Base-by-base conservation (phyloP, 1,284 basidiomycete genomes). In the Microbotryum violaceum region DNA sequence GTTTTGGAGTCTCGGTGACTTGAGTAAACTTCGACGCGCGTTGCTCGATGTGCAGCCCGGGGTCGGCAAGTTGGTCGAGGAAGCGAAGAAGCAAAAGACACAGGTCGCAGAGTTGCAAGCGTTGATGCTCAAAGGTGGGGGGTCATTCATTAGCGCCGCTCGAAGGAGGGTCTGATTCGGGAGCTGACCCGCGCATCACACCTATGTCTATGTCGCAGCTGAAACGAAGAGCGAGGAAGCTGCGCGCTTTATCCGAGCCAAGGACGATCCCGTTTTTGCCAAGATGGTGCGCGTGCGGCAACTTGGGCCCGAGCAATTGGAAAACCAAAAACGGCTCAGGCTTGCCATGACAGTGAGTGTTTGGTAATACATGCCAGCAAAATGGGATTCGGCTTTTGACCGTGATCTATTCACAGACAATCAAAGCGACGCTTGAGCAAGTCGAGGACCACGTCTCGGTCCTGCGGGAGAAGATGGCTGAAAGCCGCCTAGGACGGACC, bases 271-370 rank as follows among this genome's bases (percentile, higher is more conserved):
- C 2, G 86, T 87, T 49, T 89, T 90, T 73, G 82, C 86, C 16
- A 87, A 84, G 70, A 86, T 91, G 80, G 76, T 92, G 48, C 87
- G 84, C 72, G 78, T 84, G 1, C 80, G 89, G 56, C 85, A 85
- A n/a, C 79, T 93, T n/a, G 87, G 86, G 7, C 90, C 91, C 0
- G 91, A 93, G 71, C 85, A 89, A 71, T 77, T 84, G n/a, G 90
- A 92, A 73, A 85, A 84, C 4, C 91, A 91, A 72, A 82, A 79
- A 14, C 84, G 85, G 58, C 76, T 93, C 31, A 81, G 89, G 49
- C 82, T 84, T 60, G 79, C 81, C 59, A 83, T 88, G 46, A 78
- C 83, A 69, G 88, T 87, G 68, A 50, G 82, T 62, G 16, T 42
- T 42, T 42, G 37, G 4, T 16, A 3, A 4, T 16, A 12, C 16